These are phyloP conservation scores for Botrytis fragariae DNA, from an alignment of 2,329 filamentous ascomycete species.

Conservation along the genomic window DNA sequence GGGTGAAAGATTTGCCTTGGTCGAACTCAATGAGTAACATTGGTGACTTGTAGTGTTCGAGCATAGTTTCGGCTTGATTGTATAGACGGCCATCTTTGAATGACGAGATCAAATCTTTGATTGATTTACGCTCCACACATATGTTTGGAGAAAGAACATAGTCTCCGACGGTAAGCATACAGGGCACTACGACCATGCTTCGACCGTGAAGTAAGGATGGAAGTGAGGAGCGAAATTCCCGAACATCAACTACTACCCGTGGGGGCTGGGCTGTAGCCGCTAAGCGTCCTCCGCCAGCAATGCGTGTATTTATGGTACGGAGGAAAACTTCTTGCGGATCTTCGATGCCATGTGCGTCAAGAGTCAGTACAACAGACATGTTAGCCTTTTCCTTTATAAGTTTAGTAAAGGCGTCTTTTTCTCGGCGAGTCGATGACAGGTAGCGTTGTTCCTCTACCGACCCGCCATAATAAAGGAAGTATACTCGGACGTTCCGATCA, in stretches of 20 bases:
- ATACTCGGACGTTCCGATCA: constrained; percentile 84
- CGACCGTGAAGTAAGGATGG: constrained; percentile 89
- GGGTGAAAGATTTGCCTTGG: constrained; percentile 93
- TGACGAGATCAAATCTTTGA: constrained; percentile 86
- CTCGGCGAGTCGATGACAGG: constrained; percentile 81
- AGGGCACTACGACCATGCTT: constrained; percentile 84
- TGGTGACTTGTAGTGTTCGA: constrained; percentile 82
- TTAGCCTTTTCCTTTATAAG: constrained; percentile 90
- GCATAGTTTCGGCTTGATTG: constrained; percentile 90
- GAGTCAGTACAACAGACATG: constrained; percentile 86
- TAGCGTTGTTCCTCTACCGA: constrained; percentile 96
- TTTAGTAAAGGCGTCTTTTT: constrained; percentile 94
- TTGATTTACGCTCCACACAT: constrained; percentile 90
- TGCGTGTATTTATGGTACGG: constrained; percentile 92
- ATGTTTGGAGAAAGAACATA: constrained; percentile 91
- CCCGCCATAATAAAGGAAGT: constrained; percentile 94
- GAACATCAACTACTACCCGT: constrained; percentile 89
- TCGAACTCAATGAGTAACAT: constrained; percentile 98
- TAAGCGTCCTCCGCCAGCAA: constrained; percentile 86
- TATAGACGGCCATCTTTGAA: constrained; percentile 91
- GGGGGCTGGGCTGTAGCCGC: constrained; percentile 82
- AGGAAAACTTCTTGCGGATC: constrained; percentile 91
- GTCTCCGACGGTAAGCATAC: constrained; percentile 94
- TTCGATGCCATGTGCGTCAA: constrained; percentile 64
- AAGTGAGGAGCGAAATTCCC: constrained; percentile 90